phyloP scores from a whole-genome alignment of 192 early-diverging fungal genomes.

The Gigaspora rosea region DNA sequence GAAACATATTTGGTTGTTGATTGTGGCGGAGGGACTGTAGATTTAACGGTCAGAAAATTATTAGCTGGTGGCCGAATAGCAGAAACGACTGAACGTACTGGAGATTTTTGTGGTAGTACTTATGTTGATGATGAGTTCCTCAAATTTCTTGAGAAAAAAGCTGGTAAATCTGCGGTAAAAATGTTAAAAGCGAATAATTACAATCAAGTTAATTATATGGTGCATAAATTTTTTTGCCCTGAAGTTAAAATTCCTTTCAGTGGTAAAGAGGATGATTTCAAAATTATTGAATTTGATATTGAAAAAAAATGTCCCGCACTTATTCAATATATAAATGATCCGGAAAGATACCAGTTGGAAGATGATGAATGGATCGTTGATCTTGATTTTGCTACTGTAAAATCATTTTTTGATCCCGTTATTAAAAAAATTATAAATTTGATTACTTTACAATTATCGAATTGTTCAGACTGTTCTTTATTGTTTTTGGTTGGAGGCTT shows the following conservation, averaged over 20 bases:
- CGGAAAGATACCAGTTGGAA: conserved; percentile 41
- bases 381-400: background rate
- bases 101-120: background rate
- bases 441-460: conserved; percentile 47
- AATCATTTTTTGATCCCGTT: conserved; percentile 33
- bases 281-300: too few species aligned
- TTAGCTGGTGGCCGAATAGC: background rate
- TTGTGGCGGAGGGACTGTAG: background rate
- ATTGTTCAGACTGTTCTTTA: too few species aligned
- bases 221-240: too few species aligned
- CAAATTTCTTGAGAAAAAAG: background rate
- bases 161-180: background rate
- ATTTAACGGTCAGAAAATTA: background rate
- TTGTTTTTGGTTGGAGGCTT: background rate
- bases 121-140: background rate
- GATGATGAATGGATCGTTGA: conserved; percentile 43
- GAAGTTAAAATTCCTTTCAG: too few species aligned
- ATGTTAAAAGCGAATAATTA: background rate
- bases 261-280: too few species aligned
- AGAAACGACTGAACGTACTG: background rate
- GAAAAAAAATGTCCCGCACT: too few species aligned
- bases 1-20: background rate
- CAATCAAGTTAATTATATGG: too few species aligned
- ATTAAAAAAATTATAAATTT: conserved; percentile 52
- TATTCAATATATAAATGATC: background rate